Evolutionary conservation across 768 basidiomycete genomes (phyloP), one percentile per base, ranked within the genome.

Genomic region (Amanita phalloides): DNA sequence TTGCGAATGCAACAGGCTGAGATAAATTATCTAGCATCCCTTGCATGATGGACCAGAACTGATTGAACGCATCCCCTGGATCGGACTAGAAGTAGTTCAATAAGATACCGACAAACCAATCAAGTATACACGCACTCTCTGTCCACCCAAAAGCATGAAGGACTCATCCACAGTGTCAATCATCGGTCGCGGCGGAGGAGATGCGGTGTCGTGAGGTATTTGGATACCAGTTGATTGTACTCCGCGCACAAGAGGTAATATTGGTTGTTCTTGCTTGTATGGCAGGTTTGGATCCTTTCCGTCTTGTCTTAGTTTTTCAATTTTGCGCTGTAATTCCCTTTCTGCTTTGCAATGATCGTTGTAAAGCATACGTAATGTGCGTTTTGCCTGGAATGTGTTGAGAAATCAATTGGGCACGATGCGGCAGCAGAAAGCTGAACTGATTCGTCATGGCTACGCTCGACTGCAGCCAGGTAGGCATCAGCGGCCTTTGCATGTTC

Each of bases 11-110:
- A 7, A 87, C 81, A 3, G 85, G 84, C 58, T 89, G 86, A 3
- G 86, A 84, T n/a, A 92, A 73, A 58, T 89, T 85, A 58, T 91
- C 87, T 43, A 91, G 65, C 79, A 90, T 84, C 37, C 82, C 86
- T 65, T 91, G 87, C 72, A 90, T 84, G 45, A 86, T 86, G 57
- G 77, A 81, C 90, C 90, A 92, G 61, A 91, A 92, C 58, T 88
- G 78, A 61, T 90, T 89, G 70, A 92, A 92, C 4, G 87, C 82
- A 60, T 92, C 90, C 3, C 84, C 81, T 2, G 88, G 83, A 60
- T 92, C 90, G 54, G 82, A 82, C 85, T 86, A 55, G 38, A 43
- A 30, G 46, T 49, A 26, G 25, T 35, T 39, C 25, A 44, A 33
- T 30, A 37, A 45, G 37, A 49, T 51, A 50, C 38, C 38, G 42